phyloP scores from a whole-genome alignment of 2,329 filamentous ascomycete genomes.

The Talaromyces islandicus region DNA sequence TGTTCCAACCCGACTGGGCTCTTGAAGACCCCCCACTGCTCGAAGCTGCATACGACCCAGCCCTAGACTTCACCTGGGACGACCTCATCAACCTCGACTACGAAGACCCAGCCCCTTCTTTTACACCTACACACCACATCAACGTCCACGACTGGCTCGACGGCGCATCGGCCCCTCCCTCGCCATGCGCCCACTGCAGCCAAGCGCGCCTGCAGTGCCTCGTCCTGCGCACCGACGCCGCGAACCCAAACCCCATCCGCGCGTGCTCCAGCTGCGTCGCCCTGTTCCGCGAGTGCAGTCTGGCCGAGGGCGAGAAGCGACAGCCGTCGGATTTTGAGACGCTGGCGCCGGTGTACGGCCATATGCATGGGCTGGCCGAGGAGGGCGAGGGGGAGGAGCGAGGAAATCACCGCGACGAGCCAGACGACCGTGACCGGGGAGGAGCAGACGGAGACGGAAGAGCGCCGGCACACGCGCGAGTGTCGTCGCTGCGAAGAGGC shows the following conservation, averaged over 20 bases:
- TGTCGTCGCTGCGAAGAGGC: not conserved
- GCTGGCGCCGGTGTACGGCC: constrained; percentile 41
- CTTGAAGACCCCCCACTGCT: not conserved
- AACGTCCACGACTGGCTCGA: not conserved
- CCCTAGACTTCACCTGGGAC: not conserved
- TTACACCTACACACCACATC: not conserved
- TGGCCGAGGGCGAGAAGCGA: constrained; percentile 42
- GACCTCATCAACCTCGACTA: not conserved
- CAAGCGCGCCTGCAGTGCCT: constrained; percentile 44
- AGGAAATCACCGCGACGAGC: constrained; percentile 2
- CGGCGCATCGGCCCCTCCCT: constrained; percentile 21
- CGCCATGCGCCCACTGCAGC: constrained; percentile 42
- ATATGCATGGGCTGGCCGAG: constrained; percentile 45
- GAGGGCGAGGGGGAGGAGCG: constrained; percentile 30
- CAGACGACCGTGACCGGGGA: not conserved
- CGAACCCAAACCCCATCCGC: constrained; percentile 45
- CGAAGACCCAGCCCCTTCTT: not conserved
- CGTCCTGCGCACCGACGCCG: constrained; percentile 41
- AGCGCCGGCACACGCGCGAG: constrained; percentile 4
- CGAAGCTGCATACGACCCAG: not conserved
- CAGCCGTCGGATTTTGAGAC: constrained; percentile 44
- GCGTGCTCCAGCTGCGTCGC: constrained; percentile 49
- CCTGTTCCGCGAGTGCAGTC: constrained; percentile 46
- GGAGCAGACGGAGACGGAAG: not conserved
- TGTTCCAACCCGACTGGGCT: not conserved